These are phyloP conservation scores for Tuber indicum DNA, from an alignment of 495 filamentous ascomycete species.

Conservation along the genomic window DNA sequence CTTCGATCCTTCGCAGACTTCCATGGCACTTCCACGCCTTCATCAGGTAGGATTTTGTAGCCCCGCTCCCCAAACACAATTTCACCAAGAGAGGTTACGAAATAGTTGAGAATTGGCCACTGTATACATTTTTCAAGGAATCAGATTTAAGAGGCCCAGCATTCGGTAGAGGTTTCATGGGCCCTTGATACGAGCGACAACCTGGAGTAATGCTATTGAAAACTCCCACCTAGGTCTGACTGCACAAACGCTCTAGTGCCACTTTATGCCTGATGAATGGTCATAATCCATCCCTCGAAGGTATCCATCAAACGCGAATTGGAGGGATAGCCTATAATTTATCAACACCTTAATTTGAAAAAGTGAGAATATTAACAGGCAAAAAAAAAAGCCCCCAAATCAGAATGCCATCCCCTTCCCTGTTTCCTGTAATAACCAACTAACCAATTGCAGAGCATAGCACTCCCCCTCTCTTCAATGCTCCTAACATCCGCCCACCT, in stretches of 20 bases:
- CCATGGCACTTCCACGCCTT: too few relatives aligned
- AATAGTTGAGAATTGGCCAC: too few relatives aligned
- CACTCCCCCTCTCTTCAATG: background rate
- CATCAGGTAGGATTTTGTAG: too few relatives aligned
- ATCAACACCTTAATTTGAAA: background rate
- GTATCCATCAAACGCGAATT: background rate
- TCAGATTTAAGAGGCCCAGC: too few relatives aligned
- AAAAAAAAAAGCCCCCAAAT: background rate
- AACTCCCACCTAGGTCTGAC: too few relatives aligned
- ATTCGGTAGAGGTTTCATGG: too few relatives aligned
- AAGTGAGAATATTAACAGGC: background rate
- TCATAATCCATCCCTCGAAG: conserved; percentile 1
- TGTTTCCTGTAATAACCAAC: background rate
- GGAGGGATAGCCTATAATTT: background rate
- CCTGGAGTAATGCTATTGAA: too few relatives aligned
- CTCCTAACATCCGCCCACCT: background rate
- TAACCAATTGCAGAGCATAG: background rate
- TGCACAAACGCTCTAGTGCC: background rate
- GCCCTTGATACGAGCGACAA: too few relatives aligned
- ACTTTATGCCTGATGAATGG: background rate
- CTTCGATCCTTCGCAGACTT: too few relatives aligned
- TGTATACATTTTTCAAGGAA: too few relatives aligned
- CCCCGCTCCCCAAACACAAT: too few relatives aligned
- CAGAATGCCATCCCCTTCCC: background rate
- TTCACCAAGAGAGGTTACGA: too few relatives aligned